These are phyloP conservation scores for Serendipita indica DNA, from an alignment of 768 basidiomycete genomes.

Conservation along the genomic window DNA sequence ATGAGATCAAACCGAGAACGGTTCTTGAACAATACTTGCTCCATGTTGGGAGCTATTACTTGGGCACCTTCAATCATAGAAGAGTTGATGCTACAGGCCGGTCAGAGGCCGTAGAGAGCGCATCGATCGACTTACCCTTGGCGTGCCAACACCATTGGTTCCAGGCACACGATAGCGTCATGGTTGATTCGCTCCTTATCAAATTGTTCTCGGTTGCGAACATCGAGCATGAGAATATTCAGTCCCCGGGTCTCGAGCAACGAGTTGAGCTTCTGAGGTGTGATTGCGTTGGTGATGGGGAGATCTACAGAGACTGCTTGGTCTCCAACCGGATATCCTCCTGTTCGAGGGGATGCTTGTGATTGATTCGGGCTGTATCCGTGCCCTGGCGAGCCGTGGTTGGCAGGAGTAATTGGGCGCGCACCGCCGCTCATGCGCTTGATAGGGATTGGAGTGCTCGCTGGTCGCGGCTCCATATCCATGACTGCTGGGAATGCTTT, in stretches of 20 bases:
- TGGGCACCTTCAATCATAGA: conserved; percentile 60
- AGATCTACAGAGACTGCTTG: conserved; percentile 31
- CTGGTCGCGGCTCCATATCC: conserved; percentile 41
- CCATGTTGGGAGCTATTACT: conserved; percentile 49
- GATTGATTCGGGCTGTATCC: conserved; percentile 20
- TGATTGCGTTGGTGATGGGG: conserved; percentile 44
- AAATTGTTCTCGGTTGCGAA: conserved; percentile 65
- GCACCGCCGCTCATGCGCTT: conserved; percentile 41
- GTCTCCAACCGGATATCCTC: conserved; percentile 16
- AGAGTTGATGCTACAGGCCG: conserved; percentile 40
- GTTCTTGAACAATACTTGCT: conserved; percentile 61
- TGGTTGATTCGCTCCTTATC: conserved; percentile 53
- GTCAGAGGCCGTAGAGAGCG: neutral
- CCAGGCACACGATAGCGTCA: conserved; percentile 64
- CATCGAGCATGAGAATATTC: conserved; percentile 65
- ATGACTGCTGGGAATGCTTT: conserved; percentile 16
- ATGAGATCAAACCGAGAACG: conserved; percentile 83
- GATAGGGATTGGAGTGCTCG: conserved; percentile 55
- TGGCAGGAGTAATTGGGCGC: conserved; percentile 38
- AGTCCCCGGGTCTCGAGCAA: conserved; percentile 38
- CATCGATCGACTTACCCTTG: conserved; percentile 37
- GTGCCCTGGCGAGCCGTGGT: conserved; percentile 17
- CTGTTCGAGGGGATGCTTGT: conserved; percentile 18
- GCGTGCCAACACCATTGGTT: conserved; percentile 60
- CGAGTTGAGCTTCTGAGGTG: conserved; percentile 41